Base-by-base conservation (phyloP, 306 rosid species). In the Ochetophila trinervis region DNA sequence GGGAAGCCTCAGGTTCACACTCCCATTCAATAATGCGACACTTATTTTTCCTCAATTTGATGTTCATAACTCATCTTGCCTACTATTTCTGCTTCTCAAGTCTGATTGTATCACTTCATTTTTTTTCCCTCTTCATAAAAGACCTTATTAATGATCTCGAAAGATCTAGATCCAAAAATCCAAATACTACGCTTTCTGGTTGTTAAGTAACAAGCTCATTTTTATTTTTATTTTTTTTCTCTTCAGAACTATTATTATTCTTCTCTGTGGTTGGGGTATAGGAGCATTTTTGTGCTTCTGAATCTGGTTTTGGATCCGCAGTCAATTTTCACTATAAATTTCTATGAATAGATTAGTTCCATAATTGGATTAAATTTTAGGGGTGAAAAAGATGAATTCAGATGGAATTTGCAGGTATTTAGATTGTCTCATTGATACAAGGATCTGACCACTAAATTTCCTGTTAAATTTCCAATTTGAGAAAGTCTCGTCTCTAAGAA, bases 1-100 rank as follows among this genome's bases (percentile, higher is more conserved):
- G 91, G 91, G 57, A 94, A 94, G 89, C 99, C 97, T 76, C 99
- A 94, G 99, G 98, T 92, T 73, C 54, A 57, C 54, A 53, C 54
- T 66, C 55, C 32, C 71, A 66, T 60, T n/a, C 65, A 48, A 30
- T 66, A 60, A 77, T 71, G 75, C 62, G 61, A 53, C 68, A 18
- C 60, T 47, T 50, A 53, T 19, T 1, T 36, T 42, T 22, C 71
- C 7, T 65, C 50, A 55, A 75, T 57, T 69, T 62, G 40, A 20
- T 22, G 32, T 0, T 6, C 18, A 32, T 37, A 61, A 42, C 19
- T 23, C 55, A 27, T 15, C 6, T 64, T n/a, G 21, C 4, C 14
- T 27, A 0, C 19, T 51, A 16, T 55, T 44, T 5, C 15, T 55
- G 60, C 63, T 65, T 60, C 4, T 76, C 49, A 9, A 63, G 60